These are phyloP conservation scores for Medicago ruthenica DNA, from an alignment of 306 rosid species.

Conservation along the genomic window DNA sequence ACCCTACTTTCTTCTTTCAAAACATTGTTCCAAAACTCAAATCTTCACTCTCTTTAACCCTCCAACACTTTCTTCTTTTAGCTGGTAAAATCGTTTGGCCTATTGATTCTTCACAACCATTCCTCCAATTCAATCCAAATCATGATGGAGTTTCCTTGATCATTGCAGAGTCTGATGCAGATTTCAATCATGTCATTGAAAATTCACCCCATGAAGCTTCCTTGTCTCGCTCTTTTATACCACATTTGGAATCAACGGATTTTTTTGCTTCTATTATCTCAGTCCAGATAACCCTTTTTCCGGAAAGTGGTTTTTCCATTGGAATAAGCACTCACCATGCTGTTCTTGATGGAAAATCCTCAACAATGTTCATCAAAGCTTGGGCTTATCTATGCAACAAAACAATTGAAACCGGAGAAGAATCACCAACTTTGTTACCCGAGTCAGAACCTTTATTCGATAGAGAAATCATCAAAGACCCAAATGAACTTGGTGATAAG, in stretches of 20 bases:
- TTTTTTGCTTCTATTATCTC: slow-evolving; percentile 47
- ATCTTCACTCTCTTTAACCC: slow-evolving; percentile 63
- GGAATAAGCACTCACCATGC: slow-evolving; percentile 61
- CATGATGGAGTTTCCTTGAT: slow-evolving; percentile 54
- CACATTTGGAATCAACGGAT: slow-evolving; percentile 45
- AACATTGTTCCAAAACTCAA: slow-evolving; percentile 55
- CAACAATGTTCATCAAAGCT: slow-evolving; percentile 55
- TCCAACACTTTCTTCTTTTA: slow-evolving; percentile 57
- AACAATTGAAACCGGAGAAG: background rate
- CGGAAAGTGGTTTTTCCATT: slow-evolving; percentile 52
- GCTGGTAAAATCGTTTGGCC: slow-evolving; percentile 64
- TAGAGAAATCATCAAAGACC: slow-evolving; percentile 44
- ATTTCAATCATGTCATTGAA: slow-evolving; percentile 40
- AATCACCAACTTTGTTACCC: slow-evolving; percentile 3
- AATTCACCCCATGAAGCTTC: slow-evolving; percentile 34
- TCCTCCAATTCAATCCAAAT: slow-evolving; percentile 45
- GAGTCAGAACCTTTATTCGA: slow-evolving; percentile 53
- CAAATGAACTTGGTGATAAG: background rate
- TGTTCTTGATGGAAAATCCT: slow-evolving; percentile 57
- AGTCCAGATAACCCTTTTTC: slow-evolving; percentile 62
- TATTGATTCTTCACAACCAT: slow-evolving; percentile 43
- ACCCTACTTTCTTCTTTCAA: slow-evolving; percentile 25
- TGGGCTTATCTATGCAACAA: slow-evolving; percentile 54
- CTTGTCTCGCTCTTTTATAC: slow-evolving; percentile 49
- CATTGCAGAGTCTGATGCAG: slow-evolving; percentile 49